Conservation (phyloP, 1,139 yeast genomes). For the Geotrichum australiense region DNA sequence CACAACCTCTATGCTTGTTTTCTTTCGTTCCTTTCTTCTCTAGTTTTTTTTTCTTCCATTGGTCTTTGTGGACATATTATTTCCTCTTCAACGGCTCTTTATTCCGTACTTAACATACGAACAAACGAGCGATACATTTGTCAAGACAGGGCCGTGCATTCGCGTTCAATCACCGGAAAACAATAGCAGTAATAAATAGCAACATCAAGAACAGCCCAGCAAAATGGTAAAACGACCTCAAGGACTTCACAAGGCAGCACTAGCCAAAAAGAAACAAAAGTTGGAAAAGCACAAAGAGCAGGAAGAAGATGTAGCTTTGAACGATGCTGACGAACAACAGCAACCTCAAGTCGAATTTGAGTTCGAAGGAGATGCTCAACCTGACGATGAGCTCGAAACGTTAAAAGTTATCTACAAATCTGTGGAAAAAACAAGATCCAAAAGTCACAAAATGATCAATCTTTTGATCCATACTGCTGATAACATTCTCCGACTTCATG, state of each 20-base stretch:
- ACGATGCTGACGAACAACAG: slow-evolving; percentile 17
- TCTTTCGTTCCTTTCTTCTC: too few species aligned
- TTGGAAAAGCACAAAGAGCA: slow-evolving; percentile 17
- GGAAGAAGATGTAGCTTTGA: slow-evolving; percentile 20
- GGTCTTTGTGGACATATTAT: too few species aligned
- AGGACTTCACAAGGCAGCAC: slow-evolving; percentile 67
- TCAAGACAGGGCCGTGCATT: too few species aligned
- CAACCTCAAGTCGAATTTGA: slow-evolving; percentile 54
- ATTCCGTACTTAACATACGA: too few species aligned
- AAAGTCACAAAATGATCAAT: slow-evolving; percentile 9
- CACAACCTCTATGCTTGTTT: too few species aligned
- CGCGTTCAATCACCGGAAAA: too few species aligned
- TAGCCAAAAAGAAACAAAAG: slow-evolving; percentile 38
- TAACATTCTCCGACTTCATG: slow-evolving; percentile 17
- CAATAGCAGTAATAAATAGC: not conserved
- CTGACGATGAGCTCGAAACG: slow-evolving; percentile 73
- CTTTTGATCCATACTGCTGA: slow-evolving; percentile 80
- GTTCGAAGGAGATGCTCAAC: slow-evolving; percentile 60
- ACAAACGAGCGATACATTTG: too few species aligned
- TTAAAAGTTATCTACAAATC: slow-evolving; percentile 53
- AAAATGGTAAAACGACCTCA: slow-evolving; percentile 57
- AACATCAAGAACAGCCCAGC: not conserved
- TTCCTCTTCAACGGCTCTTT: too few species aligned
- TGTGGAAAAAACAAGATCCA: not conserved
- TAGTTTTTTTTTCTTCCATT: too few species aligned